Evolutionary conservation across 495 filamentous ascomycete genomes (phyloP), one percentile per base, ranked within the genome.

Genomic region (Endocarpon pusillum): DNA sequence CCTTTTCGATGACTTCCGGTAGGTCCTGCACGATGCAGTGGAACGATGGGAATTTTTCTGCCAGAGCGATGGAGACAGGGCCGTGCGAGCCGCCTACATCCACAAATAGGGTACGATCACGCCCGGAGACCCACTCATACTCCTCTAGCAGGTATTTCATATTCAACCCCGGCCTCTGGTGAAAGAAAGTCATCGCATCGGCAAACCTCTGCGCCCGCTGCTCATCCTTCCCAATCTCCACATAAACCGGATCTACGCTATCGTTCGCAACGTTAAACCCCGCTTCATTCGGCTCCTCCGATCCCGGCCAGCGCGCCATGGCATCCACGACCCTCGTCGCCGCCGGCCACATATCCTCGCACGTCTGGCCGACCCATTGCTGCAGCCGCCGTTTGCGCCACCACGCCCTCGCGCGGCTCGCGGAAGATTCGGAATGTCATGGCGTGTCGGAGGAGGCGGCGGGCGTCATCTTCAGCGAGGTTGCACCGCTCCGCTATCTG

Each of bases 21-120:
- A 69, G 46, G 34, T 75, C 73, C 41, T 76, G 67, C n/a, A 75
- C 62, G 4, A 75, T 47, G 39, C 73, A 71, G 29, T 52, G 47
- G 33, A 71, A 52, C 27, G 61, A 51, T 30, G 51, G 45, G 35
- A 61, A 73, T 21, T 26, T 27, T 25, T 47, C 37, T 12, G 65
- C 67, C 20, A 76, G 44, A 9, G 58, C 62, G 14, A 57, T 48
- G 22, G 53, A 54, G 7, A 65, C 59, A 40, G 65, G 63, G 3
- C 69, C 70, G 31, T 64, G 54, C 2, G 55, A 60, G 5, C 69
- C 69, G 16, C 70, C 70, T 1, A 75, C 29, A 39, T 75, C 69
- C 21, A 72, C 36, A 1, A 53, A 59, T 1, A 57, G 64, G 4
- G 45, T 55, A 3, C 33, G 20, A 4, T 20, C 16, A 32, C 65